These are phyloP conservation scores for Beta corolliflora DNA, from an alignment of 179 eudicot species.

Conservation along the genomic window DNA sequence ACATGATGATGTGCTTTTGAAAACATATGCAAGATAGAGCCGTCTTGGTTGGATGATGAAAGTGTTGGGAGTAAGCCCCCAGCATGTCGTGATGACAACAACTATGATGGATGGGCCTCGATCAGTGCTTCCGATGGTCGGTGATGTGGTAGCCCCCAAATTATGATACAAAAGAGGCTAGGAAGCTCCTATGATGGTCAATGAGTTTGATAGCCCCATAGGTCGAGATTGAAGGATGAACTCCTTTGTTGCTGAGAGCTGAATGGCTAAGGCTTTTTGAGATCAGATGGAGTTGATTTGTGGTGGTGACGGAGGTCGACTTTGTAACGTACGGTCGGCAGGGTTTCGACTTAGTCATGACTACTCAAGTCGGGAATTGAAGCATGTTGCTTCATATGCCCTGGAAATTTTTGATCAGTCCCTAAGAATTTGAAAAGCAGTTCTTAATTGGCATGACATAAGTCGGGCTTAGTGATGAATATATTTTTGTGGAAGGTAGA, in stretches of 20 bases:
- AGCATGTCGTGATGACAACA: background rate
- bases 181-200: background rate
- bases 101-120: too few relatives aligned
- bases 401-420: background rate
- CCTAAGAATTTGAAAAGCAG: background rate
- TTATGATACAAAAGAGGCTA: background rate
- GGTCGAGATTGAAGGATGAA: background rate
- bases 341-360: too few relatives aligned
- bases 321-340: too few relatives aligned
- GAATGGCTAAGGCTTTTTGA: too few relatives aligned
- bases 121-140: too few relatives aligned
- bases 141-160: background rate
- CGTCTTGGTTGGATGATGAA: background rate
- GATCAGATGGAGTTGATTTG: too few relatives aligned
- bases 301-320: too few relatives aligned
- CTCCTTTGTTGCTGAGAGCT: background rate
- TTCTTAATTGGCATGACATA: background rate
- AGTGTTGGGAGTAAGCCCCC: background rate
- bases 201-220: background rate
- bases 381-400: background rate
- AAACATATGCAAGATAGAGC: background rate
- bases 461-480: background rate
- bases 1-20: background rate
- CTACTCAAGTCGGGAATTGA: too few relatives aligned
- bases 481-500: too few relatives aligned